Percentiles rank a stretch among this genome's conserved stretches.
Evolutionary conservation across 2,329 filamentous ascomycete species (phyloP).

Genomic region (Cryphonectria japonica): DNA sequence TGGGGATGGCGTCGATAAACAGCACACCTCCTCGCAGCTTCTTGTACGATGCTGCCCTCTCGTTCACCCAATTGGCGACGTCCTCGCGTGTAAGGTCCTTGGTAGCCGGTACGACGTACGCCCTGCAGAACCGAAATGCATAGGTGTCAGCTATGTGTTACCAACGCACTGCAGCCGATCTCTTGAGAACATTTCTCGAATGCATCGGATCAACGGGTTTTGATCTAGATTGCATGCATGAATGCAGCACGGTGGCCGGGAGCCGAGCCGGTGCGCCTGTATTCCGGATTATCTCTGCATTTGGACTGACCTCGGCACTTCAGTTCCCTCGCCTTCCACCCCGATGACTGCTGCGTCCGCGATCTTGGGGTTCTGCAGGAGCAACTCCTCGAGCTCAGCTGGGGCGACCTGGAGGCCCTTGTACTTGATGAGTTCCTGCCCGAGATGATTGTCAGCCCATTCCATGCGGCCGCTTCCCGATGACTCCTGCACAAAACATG

Average conservation of each 20-base stretch:
- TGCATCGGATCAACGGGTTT: conserved; percentile 2
- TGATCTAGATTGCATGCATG: background rate
- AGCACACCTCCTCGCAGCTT: conserved; percentile 43
- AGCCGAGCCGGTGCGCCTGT: background rate
- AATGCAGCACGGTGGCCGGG: too few species aligned
- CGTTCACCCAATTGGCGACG: conserved; percentile 35
- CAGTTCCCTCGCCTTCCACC: conserved; percentile 49
- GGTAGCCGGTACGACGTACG: conserved; percentile 34
- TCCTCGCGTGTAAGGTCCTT: conserved; percentile 31
- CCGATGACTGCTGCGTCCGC: conserved; percentile 66
- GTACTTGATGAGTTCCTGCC: conserved; percentile 61
- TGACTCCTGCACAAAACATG: background rate
- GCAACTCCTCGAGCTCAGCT: conserved; percentile 61
- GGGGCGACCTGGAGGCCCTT: conserved; percentile 71
- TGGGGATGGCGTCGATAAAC: conserved; percentile 62
- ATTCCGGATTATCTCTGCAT: background rate
- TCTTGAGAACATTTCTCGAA: background rate
- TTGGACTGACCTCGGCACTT: conserved; percentile 57
- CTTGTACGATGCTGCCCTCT: conserved; percentile 35
- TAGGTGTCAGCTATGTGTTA: conserved; percentile 15
- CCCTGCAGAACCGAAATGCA: conserved; percentile 17
- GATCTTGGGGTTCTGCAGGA: conserved; percentile 47
- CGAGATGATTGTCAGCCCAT: background rate
- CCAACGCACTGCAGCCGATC: background rate
- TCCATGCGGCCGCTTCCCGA: background rate